Evolutionary conservation across 192 early-diverging fungal genomes (phyloP), one percentile per base, ranked within the genome.

Genomic region (Cetraspora pellucida): DNA sequence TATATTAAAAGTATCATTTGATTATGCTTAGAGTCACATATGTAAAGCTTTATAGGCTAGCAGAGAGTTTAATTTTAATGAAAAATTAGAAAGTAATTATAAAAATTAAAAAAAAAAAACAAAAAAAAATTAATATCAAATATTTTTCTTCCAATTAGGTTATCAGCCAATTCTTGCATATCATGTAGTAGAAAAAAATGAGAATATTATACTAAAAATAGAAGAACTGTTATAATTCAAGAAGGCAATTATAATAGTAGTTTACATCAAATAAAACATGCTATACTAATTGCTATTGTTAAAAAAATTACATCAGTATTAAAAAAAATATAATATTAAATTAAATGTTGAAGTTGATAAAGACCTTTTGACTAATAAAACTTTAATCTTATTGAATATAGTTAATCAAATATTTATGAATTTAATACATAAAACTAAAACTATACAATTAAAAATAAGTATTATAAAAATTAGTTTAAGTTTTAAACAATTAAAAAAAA

Each of bases 241-340:
- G 64, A 66, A 44, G 64, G 8, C n/a, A 66, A 66, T 66, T 66
- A 66, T 66, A 16, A 66, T 66, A 45, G n/a, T 17, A 66, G n/a
- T 10, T 66, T 19, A 44, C 19, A 31, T 31, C 10, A 66, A n/a
- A 66, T 66, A 9, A n/a, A 66, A n/a, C n/a, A 66, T 16, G 14
- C 43, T 31, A 66, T 66, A 0, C 17, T 66, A 44, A 66, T 66
- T 21, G n/a, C 64, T 44, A 66, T 66, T 44, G 8, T 25, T 44
- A 16, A 66, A 66, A 66, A 66, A 44, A 16, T 66, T 66, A 17
- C 43, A 21, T 1, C n/a, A 66, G 16, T 66, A 66, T 44, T 45
- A 21, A 31, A 66, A 16, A n/a, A 0, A 31, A 45, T 66, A 66
- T 45, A 66, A 66, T 66, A 66, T 66, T 16, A 66, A 65, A 45